Evolutionary conservation across 192 early-diverging fungal genomes (phyloP), one percentile per base, ranked within the genome.

Genomic region (Linnemannia schmuckeri): DNA sequence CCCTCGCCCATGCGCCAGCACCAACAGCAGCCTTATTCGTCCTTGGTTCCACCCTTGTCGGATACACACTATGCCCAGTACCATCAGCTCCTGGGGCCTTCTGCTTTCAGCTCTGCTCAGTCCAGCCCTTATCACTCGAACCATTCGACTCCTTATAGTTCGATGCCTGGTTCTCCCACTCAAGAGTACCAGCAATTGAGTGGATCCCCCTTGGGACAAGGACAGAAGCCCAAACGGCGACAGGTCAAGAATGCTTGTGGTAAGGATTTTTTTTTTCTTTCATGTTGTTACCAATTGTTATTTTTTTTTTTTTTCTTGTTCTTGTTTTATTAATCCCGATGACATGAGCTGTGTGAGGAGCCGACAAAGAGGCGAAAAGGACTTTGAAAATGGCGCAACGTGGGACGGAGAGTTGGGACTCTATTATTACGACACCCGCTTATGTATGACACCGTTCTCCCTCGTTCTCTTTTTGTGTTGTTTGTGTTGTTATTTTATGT

Each of bases 161-260:
- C 85, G 63, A 87, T 87, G 79, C 85, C 85, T 42, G 79, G 75
- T 3, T 87, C 85, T 22, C 85, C 85, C 5, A 81, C 85, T 18
- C 79, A 66, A 17, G 79, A 81, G 44, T 81, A 87, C 57, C 79
- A 81, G 42, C 85, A 81, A 18, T 35, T 78, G 76, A 66, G 37
- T 55, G 78, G 70, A 22, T 66, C 76, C 10, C n/a, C 46, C 7
- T 63, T 75, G 47, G 42, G 63, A 49, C 74, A 79, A 38, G 42
- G 63, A 47, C 74, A 79, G 10, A 87, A 85, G 66, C 79, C 79
- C 49, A 96, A 96, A 73, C 92, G 96, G 74, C 91, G 92, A 46
- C 97, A 97, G 80, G 97, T 97, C 71, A 97, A 97, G 82, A 97
- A 96, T 88, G 97, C 97, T 20, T 97, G 97, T 90, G 94, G 94